Evolutionary conservation across 805 yeast genomes (phyloP).

Genomic region (Starmerella apicola): DNA sequence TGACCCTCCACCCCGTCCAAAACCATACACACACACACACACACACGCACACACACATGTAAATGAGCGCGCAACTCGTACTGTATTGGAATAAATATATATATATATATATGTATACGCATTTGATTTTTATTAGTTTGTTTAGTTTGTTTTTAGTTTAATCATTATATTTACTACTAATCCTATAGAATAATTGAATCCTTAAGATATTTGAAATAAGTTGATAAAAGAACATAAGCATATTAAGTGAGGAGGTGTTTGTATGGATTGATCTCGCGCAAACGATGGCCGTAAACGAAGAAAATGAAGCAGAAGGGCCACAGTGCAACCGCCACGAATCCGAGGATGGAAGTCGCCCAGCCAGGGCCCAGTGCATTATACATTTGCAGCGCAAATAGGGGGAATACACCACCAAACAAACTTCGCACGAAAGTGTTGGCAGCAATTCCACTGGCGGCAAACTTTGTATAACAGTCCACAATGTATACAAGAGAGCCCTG

Average conservation of each 20-base stretch:
- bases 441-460: constrained; percentile 54
- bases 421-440: constrained; percentile 46
- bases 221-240: not conserved
- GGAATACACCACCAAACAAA: constrained; percentile 46
- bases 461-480: constrained; percentile 47
- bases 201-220: not conserved
- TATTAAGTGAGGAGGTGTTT: constrained; percentile 10
- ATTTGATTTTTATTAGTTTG: no score
- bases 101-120: no score
- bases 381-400: constrained; percentile 52
- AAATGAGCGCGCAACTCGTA: no score
- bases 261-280: constrained; percentile 18
- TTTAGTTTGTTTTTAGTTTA: no score
- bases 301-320: constrained; percentile 44
- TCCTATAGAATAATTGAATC: no score
- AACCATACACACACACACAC: no score
- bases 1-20: no score
- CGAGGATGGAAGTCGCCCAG: constrained; percentile 45
- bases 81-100: no score
- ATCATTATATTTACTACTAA: no score
- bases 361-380: constrained; percentile 39
- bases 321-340: constrained; percentile 35
- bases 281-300: constrained; percentile 35
- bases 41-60: no score
- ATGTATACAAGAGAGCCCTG: constrained; percentile 52